Conservation (phyloP, 768 basidiomycete species). For the Termitomyces sp. region DNA sequence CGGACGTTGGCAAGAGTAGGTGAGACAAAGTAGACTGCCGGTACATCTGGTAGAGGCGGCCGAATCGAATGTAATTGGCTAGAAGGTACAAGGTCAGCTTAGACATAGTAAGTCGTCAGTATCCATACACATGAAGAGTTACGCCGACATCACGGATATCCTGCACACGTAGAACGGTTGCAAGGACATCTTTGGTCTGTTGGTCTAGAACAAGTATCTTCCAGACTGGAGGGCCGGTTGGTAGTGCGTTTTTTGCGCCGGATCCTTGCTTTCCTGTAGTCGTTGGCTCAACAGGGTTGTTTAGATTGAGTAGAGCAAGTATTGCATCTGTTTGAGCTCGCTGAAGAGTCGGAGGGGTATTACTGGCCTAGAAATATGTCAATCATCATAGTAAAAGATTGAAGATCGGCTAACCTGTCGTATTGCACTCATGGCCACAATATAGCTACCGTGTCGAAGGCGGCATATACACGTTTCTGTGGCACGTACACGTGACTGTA, state of each 20-base stretch:
- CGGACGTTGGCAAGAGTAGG: constrained; percentile 85
- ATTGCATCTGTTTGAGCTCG: constrained; percentile 86
- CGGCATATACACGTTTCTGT: constrained; percentile 9
- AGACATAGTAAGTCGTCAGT: constrained; percentile 6
- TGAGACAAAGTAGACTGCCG: constrained; percentile 94
- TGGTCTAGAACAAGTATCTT: constrained; percentile 96
- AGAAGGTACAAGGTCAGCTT: constrained; percentile 7
- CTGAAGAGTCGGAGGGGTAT: constrained; percentile 65
- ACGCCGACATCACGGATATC: constrained; percentile 96
- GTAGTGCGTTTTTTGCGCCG: constrained; percentile 48
- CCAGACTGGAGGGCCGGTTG: constrained; percentile 83
- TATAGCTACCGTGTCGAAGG: background rate
- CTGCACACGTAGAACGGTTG: constrained; percentile 93
- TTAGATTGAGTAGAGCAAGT: constrained; percentile 84
- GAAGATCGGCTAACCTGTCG: constrained; percentile 30
- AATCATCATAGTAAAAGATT: constrained; percentile 9
- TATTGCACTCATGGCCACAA: constrained; percentile 30
- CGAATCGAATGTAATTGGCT: constrained; percentile 91
- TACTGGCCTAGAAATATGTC: constrained; percentile 22
- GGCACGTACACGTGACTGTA: constrained; percentile 15
- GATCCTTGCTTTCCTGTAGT: constrained; percentile 36
- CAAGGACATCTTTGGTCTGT: constrained; percentile 92
- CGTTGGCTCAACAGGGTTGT: constrained; percentile 51
- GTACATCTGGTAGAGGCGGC: constrained; percentile 91
- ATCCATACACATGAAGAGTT: constrained; percentile 90